Evolutionary conservation across 768 basidiomycete genomes (phyloP).

Genomic region (Suillus paluster): DNA sequence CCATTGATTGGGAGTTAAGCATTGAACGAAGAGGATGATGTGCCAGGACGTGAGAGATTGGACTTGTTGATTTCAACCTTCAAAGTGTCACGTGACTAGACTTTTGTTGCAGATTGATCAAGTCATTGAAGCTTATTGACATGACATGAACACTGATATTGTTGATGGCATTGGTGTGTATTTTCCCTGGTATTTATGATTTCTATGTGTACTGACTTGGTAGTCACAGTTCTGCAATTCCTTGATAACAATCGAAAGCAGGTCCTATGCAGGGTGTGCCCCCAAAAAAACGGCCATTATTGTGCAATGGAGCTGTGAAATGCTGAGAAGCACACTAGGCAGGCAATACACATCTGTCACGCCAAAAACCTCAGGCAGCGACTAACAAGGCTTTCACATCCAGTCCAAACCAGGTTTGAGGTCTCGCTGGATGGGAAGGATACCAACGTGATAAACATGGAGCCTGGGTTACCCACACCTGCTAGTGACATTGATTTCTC

Average conservation of each 20-base stretch:
- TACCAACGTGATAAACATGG: not conserved
- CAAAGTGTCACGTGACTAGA: not conserved
- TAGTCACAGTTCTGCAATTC: not conserved
- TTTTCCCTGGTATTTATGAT: not conserved
- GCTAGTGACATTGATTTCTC: not conserved
- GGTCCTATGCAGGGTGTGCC: not conserved
- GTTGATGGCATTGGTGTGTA: not conserved
- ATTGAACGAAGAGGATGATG: not conserved
- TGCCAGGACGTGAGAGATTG: not conserved
- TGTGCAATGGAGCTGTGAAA: no score
- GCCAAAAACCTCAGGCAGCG: not conserved
- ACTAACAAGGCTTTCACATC: not conserved
- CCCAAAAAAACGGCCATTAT: not conserved
- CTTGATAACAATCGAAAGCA: not conserved
- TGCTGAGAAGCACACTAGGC: not conserved
- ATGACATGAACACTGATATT: not conserved
- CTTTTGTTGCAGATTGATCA: not conserved
- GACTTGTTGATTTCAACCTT: not conserved
- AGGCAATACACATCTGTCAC: constrained; percentile 1
- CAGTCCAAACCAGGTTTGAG: not conserved
- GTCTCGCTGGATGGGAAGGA: not conserved
- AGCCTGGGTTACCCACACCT: not conserved
- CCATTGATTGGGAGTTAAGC: not conserved
- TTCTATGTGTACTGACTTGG: not conserved
- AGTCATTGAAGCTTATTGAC: not conserved